Conservation (phyloP, 2,329 filamentous ascomycete species). For the Trichophyton mentagrophytes region DNA sequence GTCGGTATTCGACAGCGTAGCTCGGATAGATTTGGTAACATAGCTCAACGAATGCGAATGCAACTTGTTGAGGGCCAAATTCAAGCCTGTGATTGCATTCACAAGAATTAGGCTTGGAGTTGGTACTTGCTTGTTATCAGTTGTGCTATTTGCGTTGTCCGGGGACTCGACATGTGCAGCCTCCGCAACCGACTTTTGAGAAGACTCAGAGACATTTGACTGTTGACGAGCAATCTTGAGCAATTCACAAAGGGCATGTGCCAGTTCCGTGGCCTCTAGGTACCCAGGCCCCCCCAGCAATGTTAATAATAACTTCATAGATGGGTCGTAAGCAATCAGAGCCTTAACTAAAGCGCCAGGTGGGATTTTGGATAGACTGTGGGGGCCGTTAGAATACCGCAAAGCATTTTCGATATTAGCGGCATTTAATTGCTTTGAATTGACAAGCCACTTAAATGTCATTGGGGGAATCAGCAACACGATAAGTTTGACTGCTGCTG, state of each 20-base stretch:
- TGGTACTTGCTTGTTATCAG: background rate
- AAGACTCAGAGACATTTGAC: constrained; percentile 23
- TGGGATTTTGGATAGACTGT: constrained; percentile 26
- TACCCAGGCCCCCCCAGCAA: constrained; percentile 26
- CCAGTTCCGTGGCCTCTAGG: constrained; percentile 29
- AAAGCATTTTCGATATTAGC: constrained; percentile 31
- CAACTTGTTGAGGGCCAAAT: constrained; percentile 26
- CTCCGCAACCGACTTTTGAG: constrained; percentile 23
- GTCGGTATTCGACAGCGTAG: constrained; percentile 28
- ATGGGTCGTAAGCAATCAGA: constrained; percentile 28
- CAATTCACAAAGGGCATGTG: constrained; percentile 28
- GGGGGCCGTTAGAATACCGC: constrained; percentile 23
- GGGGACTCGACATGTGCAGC: constrained; percentile 12
- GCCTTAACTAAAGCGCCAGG: constrained; percentile 29
- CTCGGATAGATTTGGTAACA: constrained; percentile 25
- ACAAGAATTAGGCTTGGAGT: constrained; percentile 16
- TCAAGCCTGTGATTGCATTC: constrained; percentile 28
- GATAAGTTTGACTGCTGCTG: constrained; percentile 19
- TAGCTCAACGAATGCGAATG: constrained; percentile 23
- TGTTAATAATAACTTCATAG: constrained; percentile 26
- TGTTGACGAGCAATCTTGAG: constrained; percentile 27
- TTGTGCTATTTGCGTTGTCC: background rate
- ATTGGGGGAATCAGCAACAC: constrained; percentile 26
- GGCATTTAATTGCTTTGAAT: constrained; percentile 26
- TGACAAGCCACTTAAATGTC: constrained; percentile 32